Base-by-base conservation (phyloP, 139 green algal genomes). In the Closterium sp. region DNA sequence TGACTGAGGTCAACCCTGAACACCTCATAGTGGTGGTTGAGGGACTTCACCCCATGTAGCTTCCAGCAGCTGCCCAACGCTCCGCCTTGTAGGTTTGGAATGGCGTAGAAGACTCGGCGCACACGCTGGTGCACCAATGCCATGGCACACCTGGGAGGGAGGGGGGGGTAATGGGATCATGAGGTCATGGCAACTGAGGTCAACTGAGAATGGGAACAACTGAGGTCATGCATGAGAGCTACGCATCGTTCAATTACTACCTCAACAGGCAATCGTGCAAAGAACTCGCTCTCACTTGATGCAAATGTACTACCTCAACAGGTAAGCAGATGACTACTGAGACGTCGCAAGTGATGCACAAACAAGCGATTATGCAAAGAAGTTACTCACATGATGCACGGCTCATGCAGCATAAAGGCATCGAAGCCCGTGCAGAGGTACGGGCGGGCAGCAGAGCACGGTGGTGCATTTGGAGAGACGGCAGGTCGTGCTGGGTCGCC, bases 361-460 rank as follows among this genome's bases (percentile, higher is more conserved):
- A 38, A 38, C 32, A 38, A 3, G 32, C 32, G 3, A 38, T 38
- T 38, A 38, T 38, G 32, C 32, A 38, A 38, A 38, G 32, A 3
- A 38, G 32, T 38, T 13, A 92, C 97, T 89, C 98, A 99, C 98
- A 99, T 99, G 9, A 95, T 92, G 93, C 98, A 99, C 0, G 98
- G 98, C 95, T 99, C 98, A 2, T 91, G 91, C 34, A 97, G 86
- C 0, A 99, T 22, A 92, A 98, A 99, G 70, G 89, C 96, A 90
- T 99, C 98, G 45, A 96, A 98, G 2, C 97, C 97, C 0, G 97
- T 99, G 95, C 97, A 99, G 38, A 99, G 96, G 95, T 99, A 99
- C 32, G 91, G 94, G 62, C 89, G 73, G 19, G 34, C 62, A 79
- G 62, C 62, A 79, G 62, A 27, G 62, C 62, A 79, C 2, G 62